Conservation (phyloP, 1,284 basidiomycete genomes). For the Bjerkandera adusta region DNA sequence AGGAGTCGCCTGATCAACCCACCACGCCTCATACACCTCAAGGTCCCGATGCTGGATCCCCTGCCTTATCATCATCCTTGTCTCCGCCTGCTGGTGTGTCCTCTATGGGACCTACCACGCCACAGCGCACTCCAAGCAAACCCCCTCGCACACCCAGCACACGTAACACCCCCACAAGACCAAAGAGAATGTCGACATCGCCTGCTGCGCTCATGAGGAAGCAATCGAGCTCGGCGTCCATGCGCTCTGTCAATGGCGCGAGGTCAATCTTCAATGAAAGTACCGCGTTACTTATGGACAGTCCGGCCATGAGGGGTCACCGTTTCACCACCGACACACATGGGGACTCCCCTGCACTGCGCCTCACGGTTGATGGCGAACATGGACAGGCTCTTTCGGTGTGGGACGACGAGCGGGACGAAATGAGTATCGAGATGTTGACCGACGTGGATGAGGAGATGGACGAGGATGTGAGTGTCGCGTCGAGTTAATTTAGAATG, state of each 20-base stretch:
- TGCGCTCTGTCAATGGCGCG: too few relatives aligned
- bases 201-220: constrained; percentile 8
- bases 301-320: constrained; percentile 19
- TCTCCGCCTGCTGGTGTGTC: constrained; percentile 1
- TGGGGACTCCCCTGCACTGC: constrained; percentile 17
- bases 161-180: constrained; percentile 8
- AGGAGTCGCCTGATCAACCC: constrained; percentile 15
- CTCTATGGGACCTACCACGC: constrained; percentile 1
- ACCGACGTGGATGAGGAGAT: constrained; percentile 66
- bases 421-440: constrained; percentile 60
- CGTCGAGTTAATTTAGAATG: too few relatives aligned
- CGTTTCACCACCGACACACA: constrained; percentile 19
- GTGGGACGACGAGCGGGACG: constrained; percentile 36
- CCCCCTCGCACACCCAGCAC: constrained; percentile 10
- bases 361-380: constrained; percentile 16
- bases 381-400: constrained; percentile 26
- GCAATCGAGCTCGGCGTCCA: too few relatives aligned
- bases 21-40: constrained; percentile 1
- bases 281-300: constrained; percentile 16
- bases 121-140: constrained; percentile 9
- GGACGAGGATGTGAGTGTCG: constrained; percentile 59
- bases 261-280: constrained; percentile 15
- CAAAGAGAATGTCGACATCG: constrained; percentile 9
- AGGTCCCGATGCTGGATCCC: constrained; percentile 3
- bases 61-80: constrained; percentile 5